Percentiles rank a stretch among this genome's conserved stretches.
These are phyloP conservation scores for Leccinum rimulosum DNA, from an alignment of 768 basidiomycete species.

Conservation along the genomic window DNA sequence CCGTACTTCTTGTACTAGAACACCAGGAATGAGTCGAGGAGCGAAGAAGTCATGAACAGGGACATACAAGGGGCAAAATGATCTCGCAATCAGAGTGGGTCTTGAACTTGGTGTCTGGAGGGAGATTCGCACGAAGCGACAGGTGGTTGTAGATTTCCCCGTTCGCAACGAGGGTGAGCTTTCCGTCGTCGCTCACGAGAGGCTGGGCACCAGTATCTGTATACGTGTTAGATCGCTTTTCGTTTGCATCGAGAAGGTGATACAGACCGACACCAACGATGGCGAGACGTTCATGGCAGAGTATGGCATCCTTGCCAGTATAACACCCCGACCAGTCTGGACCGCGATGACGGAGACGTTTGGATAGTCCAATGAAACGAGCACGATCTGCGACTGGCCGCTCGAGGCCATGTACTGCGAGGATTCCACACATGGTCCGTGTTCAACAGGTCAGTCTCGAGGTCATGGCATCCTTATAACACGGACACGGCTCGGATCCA, in stretches of 20 bases:
- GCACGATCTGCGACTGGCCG: slow-evolving; percentile 68
- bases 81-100: slow-evolving; percentile 99
- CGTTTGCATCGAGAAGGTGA: background rate
- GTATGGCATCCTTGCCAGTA: slow-evolving; percentile 75
- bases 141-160: slow-evolving; percentile 99
- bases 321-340: slow-evolving; percentile 99
- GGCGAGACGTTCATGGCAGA: slow-evolving; percentile 94
- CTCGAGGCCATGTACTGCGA: slow-evolving; percentile 79
- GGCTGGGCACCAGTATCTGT: slow-evolving; percentile 97
- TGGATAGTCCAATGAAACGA: slow-evolving; percentile 80
- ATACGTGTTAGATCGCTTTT: background rate
- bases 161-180: slow-evolving; percentile 86
- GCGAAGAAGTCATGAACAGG: slow-evolving; percentile 5
- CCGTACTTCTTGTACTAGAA: slow-evolving; percentile 80
- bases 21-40: background rate
- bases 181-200: slow-evolving; percentile 81
- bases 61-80: slow-evolving; percentile 82
- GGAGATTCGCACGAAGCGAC: slow-evolving; percentile 66
- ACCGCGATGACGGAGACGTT: slow-evolving; percentile 88
- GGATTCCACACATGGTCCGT: slow-evolving; percentile 83
- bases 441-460: background rate
- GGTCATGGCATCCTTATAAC: background rate
- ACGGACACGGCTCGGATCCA: background rate
- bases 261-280: slow-evolving; percentile 94
- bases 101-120: slow-evolving; percentile 76